These are phyloP conservation scores for Talaromyces adpressus DNA, from an alignment of 495 filamentous ascomycete species.

Conservation along the genomic window DNA sequence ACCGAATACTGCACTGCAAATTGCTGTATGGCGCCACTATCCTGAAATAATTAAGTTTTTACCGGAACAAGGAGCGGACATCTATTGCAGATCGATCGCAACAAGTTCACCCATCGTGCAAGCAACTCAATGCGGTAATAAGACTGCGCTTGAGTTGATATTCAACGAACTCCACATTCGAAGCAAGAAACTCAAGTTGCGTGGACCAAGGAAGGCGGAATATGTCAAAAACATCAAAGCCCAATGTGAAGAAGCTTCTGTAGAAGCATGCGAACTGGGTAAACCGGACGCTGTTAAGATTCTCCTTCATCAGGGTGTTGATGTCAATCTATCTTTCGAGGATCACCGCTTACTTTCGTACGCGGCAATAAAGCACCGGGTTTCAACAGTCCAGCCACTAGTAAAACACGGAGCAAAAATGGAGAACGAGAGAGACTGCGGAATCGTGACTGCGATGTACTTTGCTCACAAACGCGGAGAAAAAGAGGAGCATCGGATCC, in stretches of 20 bases:
- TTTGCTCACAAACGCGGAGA: not conserved
- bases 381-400: not conserved
- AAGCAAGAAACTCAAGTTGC: not conserved
- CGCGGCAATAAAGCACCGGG: not conserved
- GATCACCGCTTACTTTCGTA: not conserved
- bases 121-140: not conserved
- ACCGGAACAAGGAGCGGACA: constrained; percentile 3
- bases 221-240: not conserved
- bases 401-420: not conserved
- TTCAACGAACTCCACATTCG: not conserved
- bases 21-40: not conserved
- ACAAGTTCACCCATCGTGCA: not conserved
- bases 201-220: not conserved
- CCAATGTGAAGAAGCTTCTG: not conserved
- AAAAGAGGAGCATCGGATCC: not conserved
- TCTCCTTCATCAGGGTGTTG: not conserved
- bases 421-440: constrained; percentile 3
- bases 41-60: not conserved
- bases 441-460: not conserved
- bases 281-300: not conserved
- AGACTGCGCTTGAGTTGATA: not conserved
- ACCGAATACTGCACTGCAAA: not conserved
- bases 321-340: not conserved
- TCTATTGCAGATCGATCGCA: not conserved
- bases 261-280: not conserved